A percentile compares a stretch with the other conserved stretches of the same genome.
Conservation (phyloP, 208 protist species). For the Leishmania guyanensis region DNA sequence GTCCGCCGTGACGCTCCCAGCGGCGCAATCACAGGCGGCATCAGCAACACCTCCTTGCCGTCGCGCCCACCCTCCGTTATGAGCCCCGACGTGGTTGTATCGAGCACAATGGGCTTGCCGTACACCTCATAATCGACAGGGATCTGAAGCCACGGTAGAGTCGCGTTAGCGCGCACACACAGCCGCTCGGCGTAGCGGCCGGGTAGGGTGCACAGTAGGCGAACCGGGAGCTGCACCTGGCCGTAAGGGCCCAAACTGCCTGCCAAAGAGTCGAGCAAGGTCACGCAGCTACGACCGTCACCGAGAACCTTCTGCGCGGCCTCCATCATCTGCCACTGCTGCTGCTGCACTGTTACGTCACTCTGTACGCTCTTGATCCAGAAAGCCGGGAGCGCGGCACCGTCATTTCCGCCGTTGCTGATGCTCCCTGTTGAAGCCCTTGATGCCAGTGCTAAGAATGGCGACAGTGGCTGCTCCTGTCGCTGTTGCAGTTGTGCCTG, state of each 20-base stretch:
- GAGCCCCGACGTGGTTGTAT: constrained; percentile 77
- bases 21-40: constrained; percentile 86
- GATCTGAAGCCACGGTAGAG: constrained; percentile 50
- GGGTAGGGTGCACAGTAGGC: constrained; percentile 73
- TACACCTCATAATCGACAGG: constrained; percentile 63
- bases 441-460: constrained; percentile 10
- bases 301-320: constrained; percentile 64
- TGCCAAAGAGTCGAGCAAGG: constrained; percentile 25
- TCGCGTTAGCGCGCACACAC: constrained; percentile 48
- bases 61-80: constrained; percentile 44
- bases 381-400: constrained; percentile 36
- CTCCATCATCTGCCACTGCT: constrained; percentile 50
- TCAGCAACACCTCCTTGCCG: constrained; percentile 72
- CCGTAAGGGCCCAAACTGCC: constrained; percentile 42
- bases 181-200: constrained; percentile 78
- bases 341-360: constrained; percentile 54
- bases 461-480: constrained; percentile 4
- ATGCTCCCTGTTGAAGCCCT: neutral
- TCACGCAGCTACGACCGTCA: constrained; percentile 76
- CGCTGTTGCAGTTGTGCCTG: neutral
- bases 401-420: neutral
- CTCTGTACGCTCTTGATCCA: constrained; percentile 71
- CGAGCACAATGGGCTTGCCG: constrained; percentile 82
- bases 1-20: constrained; percentile 69
- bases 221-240: constrained; percentile 36